These are phyloP conservation scores for Fusarium xylarioides DNA, from an alignment of 2,329 filamentous ascomycete genomes.

Conservation along the genomic window DNA sequence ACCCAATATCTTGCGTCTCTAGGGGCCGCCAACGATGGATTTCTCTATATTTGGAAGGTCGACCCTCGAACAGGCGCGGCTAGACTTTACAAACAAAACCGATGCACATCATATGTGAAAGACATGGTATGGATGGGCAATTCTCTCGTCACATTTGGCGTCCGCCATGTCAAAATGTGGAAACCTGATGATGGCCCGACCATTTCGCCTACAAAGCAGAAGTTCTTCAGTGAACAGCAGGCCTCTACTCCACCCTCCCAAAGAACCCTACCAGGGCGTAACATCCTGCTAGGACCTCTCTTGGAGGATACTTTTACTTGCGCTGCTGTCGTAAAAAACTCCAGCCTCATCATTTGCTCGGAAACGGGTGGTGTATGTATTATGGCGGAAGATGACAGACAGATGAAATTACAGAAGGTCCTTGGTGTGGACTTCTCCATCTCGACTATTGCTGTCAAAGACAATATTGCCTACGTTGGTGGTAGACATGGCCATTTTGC, in stretches of 20 bases:
- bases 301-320: constrained; percentile 87
- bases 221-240: constrained; percentile 57
- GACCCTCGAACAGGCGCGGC: constrained; percentile 84
- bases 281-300: constrained; percentile 83
- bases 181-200: constrained; percentile 74
- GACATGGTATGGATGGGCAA: constrained; percentile 92
- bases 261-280: constrained; percentile 83
- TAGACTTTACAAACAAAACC: constrained; percentile 83
- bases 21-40: constrained; percentile 90
- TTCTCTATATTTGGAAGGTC: constrained; percentile 89
- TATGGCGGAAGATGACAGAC: constrained; percentile 78
- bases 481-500: constrained; percentile 71
- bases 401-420: constrained; percentile 74
- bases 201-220: constrained; percentile 71
- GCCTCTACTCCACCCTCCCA: constrained; percentile 47
- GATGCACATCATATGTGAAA: constrained; percentile 87
- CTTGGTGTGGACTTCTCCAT: constrained; percentile 73
- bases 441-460: constrained; percentile 71
- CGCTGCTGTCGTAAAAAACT: constrained; percentile 73
- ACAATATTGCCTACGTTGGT: constrained; percentile 71
- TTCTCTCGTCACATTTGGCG: constrained; percentile 84
- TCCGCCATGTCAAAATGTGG: constrained; percentile 95
- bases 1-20: constrained; percentile 88
- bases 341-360: constrained; percentile 82
- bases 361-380: constrained; percentile 91